Evolutionary conservation across 495 filamentous ascomycete species (phyloP).

Genomic region (Astrothelium subdiscretum): DNA sequence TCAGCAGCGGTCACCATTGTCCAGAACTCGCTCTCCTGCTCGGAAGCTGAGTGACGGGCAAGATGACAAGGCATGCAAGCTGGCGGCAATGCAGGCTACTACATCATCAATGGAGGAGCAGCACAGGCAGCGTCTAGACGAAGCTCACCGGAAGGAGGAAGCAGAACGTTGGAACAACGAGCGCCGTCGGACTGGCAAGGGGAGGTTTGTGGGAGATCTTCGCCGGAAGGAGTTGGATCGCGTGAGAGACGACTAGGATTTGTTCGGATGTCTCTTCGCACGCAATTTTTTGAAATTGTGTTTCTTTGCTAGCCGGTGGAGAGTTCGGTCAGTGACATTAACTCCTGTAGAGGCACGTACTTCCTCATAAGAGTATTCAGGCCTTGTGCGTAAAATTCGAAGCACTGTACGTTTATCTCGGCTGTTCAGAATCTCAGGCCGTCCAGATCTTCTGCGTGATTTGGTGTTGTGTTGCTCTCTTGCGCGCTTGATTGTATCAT

Average conservation of each 20-base stretch:
- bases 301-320: neutral
- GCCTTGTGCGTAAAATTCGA: neutral
- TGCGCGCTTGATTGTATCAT: neutral
- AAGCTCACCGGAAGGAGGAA: conserved; percentile 23
- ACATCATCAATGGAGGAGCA: conserved; percentile 67
- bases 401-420: neutral
- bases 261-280: neutral
- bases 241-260: too few species aligned
- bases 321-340: neutral
- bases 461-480: neutral
- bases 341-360: neutral
- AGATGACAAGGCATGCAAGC: conserved; percentile 50
- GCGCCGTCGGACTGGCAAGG: conserved; percentile 15
- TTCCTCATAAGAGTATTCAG: neutral
- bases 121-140: conserved; percentile 58
- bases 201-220: conserved; percentile 15
- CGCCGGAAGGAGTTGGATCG: conserved; percentile 6
- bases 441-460: neutral
- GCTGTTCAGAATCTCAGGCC: neutral
- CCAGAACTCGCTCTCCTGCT: conserved; percentile 6
- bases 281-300: neutral
- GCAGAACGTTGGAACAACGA: conserved; percentile 18
- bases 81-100: conserved; percentile 80
- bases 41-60: conserved; percentile 22
- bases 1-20: conserved; percentile 4